Conservation (phyloP, 2,329 filamentous ascomycete species). For the Phyllosticta citribraziliensis region DNA sequence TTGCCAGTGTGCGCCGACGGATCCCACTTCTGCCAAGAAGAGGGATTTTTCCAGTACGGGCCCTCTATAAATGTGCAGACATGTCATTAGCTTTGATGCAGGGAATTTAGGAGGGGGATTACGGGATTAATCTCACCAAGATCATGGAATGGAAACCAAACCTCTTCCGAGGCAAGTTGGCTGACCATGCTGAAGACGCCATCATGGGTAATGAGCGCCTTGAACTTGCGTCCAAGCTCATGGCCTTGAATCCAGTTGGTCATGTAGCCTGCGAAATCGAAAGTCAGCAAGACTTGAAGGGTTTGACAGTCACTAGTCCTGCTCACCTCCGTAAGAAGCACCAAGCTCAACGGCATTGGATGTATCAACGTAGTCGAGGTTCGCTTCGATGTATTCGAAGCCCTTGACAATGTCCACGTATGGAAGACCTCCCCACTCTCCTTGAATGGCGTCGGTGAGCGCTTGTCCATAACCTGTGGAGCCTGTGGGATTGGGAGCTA, state of each 20-base stretch:
- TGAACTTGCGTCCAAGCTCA: slow-evolving; percentile 71
- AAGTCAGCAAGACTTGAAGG: slow-evolving; percentile 1
- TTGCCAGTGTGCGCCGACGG: slow-evolving; percentile 47
- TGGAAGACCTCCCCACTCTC: slow-evolving; percentile 76
- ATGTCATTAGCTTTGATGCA: no score
- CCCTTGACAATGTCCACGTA: slow-evolving; percentile 74
- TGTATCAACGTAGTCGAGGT: slow-evolving; percentile 60
- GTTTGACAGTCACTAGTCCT: neutral
- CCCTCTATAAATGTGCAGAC: slow-evolving; percentile 12
- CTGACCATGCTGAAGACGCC: slow-evolving; percentile 60
- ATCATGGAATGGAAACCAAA: slow-evolving; percentile 43
- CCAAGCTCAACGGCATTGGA: slow-evolving; percentile 61
- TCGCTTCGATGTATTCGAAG: slow-evolving; percentile 61
- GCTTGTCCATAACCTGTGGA: slow-evolving; percentile 74
- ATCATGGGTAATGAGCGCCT: slow-evolving; percentile 80
- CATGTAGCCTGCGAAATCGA: slow-evolving; percentile 30
- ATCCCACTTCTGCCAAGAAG: slow-evolving; percentile 49
- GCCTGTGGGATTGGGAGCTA: slow-evolving; percentile 75
- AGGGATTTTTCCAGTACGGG: slow-evolving; percentile 26
- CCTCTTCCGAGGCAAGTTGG: slow-evolving; percentile 41
- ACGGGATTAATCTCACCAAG: slow-evolving; percentile 9
- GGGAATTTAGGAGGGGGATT: neutral
- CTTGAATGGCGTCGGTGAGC: slow-evolving; percentile 64
- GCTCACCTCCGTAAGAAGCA: slow-evolving; percentile 38
- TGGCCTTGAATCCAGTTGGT: slow-evolving; percentile 84